A percentile compares a stretch with the other conserved stretches of the same genome.
phyloP scores from a whole-genome alignment of 805 yeast species.

The Jamesozyma lodderae region DNA sequence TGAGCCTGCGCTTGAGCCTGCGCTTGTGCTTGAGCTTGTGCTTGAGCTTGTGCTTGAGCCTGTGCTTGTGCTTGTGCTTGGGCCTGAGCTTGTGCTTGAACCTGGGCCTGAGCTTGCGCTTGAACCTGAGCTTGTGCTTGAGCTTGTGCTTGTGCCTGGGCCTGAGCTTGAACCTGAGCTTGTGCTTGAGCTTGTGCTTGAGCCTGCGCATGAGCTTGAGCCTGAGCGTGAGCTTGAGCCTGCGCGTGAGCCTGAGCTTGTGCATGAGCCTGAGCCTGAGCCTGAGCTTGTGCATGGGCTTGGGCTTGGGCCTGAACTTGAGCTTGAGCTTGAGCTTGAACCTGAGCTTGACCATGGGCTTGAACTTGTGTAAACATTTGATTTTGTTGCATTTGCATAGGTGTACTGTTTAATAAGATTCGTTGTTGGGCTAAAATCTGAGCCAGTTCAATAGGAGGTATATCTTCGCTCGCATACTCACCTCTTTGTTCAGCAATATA shows the following conservation, averaged over 20 bases:
- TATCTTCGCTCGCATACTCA: constrained; percentile 29
- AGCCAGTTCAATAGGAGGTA: constrained; percentile 16
- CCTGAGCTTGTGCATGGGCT: constrained; percentile 1
- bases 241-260: background rate
- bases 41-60: background rate
- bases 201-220: background rate
- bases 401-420: background rate
- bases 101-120: background rate
- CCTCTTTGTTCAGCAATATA: constrained; percentile 34
- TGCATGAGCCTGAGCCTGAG: constrained; percentile 1
- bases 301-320: background rate
- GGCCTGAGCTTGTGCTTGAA: background rate
- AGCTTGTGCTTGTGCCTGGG: background rate
- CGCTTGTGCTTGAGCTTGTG: constrained; percentile 1
- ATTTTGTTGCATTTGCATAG: background rate
- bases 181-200: background rate
- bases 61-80: background rate
- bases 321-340: background rate
- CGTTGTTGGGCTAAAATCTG: constrained; percentile 8
- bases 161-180: background rate
- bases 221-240: too few relatives aligned
- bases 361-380: background rate
- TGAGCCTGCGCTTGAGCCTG: constrained; percentile 2
- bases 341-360: background rate
- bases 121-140: background rate